Percentiles rank a stretch among this genome's conserved stretches.
These are phyloP conservation scores for Fennellomyces sp. DNA, from an alignment of 371 early-diverging fungal genomes.

Conservation along the genomic window DNA sequence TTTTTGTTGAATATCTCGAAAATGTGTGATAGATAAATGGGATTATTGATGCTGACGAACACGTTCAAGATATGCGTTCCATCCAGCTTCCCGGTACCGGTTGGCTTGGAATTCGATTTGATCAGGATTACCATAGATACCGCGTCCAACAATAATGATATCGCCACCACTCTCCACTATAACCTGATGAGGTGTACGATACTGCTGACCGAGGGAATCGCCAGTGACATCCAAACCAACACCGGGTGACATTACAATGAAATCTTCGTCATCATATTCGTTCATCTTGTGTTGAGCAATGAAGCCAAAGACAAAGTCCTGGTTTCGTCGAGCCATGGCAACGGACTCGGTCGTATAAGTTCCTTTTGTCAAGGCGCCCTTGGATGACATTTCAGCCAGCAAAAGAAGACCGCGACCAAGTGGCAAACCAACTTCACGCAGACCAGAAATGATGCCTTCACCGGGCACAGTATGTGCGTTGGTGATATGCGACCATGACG, in stretches of 20 bases:
- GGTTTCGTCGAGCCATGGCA: slow-evolving; percentile 82
- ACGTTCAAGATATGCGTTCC: slow-evolving; percentile 88
- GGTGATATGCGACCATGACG: slow-evolving; percentile 94
- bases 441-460: slow-evolving; percentile 92
- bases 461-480: slow-evolving; percentile 95
- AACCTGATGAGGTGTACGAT: slow-evolving; percentile 88
- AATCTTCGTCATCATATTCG: slow-evolving; percentile 73
- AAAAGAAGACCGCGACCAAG: slow-evolving; percentile 83
- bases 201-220: slow-evolving; percentile 94
- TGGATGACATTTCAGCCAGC: slow-evolving; percentile 96
- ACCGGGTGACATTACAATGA: slow-evolving; percentile 94
- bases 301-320: slow-evolving; percentile 94
- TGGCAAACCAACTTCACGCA: slow-evolving; percentile 84
- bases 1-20: no score
- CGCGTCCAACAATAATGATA: slow-evolving; percentile 97
- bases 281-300: slow-evolving; percentile 83
- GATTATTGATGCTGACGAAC: slow-evolving; percentile 17
- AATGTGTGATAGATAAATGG: no score
- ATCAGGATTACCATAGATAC: slow-evolving; percentile 86
- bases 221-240: slow-evolving; percentile 82
- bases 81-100: slow-evolving; percentile 90
- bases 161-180: slow-evolving; percentile 86
- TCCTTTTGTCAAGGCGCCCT: slow-evolving; percentile 83
- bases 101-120: slow-evolving; percentile 75
- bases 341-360: slow-evolving; percentile 86